These are phyloP conservation scores for Laguncularia racemosa DNA, from an alignment of 345 rosid genomes.

Conservation along the genomic window DNA sequence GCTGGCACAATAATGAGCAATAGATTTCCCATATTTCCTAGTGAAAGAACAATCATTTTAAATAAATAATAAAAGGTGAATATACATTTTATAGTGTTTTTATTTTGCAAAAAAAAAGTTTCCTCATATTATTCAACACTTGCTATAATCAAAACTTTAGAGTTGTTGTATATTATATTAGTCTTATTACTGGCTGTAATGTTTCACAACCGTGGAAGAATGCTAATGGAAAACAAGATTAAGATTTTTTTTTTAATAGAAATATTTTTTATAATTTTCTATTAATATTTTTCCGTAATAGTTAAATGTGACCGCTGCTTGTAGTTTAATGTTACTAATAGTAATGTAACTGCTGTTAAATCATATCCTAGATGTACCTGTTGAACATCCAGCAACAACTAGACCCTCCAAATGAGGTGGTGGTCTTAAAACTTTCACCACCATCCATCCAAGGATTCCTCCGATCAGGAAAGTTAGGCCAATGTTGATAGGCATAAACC, in stretches of 20 bases:
- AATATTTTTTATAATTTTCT: too few relatives aligned
- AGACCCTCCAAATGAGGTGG: slow-evolving; percentile 36
- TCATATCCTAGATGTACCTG: slow-evolving; percentile 8
- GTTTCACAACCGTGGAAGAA: too few relatives aligned
- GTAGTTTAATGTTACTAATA: too few relatives aligned
- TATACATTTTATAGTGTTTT: too few relatives aligned
- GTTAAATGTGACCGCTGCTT: neutral
- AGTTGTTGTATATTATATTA: too few relatives aligned
- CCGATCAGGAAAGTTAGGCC: slow-evolving; percentile 45
- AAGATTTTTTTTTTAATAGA: too few relatives aligned
- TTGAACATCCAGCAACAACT: slow-evolving; percentile 23
- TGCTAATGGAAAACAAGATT: neutral
- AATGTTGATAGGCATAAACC: slow-evolving; percentile 58
- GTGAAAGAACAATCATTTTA: neutral
- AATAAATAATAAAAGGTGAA: too few relatives aligned
- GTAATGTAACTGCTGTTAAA: too few relatives aligned
- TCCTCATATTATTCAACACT: too few relatives aligned
- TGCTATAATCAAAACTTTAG: too few relatives aligned
- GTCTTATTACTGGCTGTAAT: too few relatives aligned
- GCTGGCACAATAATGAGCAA: slow-evolving; percentile 28
- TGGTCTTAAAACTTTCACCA: slow-evolving; percentile 36
- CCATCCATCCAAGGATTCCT: slow-evolving; percentile 45
- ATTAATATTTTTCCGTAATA: neutral
- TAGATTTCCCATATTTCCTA: slow-evolving; percentile 31
- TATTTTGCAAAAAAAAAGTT: too few relatives aligned